phyloP scores from a whole-genome alignment of 139 green algal genomes.

The Mesostigma viride region DNA sequence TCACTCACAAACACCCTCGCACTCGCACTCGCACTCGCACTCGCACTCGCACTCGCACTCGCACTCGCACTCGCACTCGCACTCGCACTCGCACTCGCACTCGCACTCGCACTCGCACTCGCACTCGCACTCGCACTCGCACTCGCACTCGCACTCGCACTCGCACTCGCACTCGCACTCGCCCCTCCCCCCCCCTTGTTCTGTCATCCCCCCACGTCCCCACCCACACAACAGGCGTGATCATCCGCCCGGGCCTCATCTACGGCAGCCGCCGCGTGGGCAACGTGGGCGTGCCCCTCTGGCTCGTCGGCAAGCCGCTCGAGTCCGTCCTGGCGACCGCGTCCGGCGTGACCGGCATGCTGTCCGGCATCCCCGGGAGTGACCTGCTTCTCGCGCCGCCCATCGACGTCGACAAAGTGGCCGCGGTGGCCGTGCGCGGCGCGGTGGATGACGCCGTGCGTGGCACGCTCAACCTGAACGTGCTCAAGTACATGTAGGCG shows the following conservation, averaged over 20 bases:
- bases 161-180: too few species aligned
- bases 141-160: too few species aligned
- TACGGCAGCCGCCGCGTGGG: conserved; percentile 21
- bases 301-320: conserved; percentile 20
- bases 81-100: too few species aligned
- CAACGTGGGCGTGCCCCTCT: conserved; percentile 24
- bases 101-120: too few species aligned
- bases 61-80: too few species aligned
- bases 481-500: conserved; percentile 28
- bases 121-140: too few species aligned
- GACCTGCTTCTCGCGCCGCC: conserved; percentile 31
- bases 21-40: too few species aligned
- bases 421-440: conserved; percentile 19
- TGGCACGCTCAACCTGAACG: conserved; percentile 17
- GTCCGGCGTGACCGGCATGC: conserved; percentile 13
- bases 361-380: conserved; percentile 16
- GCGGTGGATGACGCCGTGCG: conserved; percentile 15
- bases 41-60: too few species aligned
- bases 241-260: conserved; percentile 34
- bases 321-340: conserved; percentile 19
- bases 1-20: too few species aligned
- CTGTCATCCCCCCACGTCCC: too few species aligned
- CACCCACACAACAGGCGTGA: too few species aligned
- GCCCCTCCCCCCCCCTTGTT: too few species aligned
- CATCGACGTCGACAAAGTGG: conserved; percentile 29